Evolutionary conservation across 1,284 basidiomycete species (phyloP).

Genomic region (Schizopora paradoxa): DNA sequence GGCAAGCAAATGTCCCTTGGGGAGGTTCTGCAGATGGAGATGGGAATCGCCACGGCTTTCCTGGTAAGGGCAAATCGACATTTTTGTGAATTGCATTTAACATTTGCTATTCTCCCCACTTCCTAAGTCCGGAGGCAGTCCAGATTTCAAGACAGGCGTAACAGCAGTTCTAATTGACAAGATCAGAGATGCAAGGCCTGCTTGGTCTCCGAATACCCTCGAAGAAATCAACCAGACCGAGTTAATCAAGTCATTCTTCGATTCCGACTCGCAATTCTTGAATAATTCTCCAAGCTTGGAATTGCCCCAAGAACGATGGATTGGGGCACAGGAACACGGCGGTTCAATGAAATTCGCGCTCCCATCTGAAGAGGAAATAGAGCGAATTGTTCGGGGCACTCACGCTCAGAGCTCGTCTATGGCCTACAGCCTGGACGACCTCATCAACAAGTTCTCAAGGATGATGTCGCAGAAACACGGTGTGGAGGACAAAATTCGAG

Average conservation of each 20-base stretch:
- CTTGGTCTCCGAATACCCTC: conserved; percentile 62
- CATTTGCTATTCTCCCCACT: conserved; percentile 14
- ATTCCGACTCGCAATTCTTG: conserved; percentile 42
- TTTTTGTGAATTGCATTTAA: too few species aligned
- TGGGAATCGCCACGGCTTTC: conserved; percentile 74
- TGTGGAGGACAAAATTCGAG: conserved; percentile 66
- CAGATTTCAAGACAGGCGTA: conserved; percentile 83
- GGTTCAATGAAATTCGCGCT: conserved; percentile 54
- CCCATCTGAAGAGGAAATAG: conserved; percentile 65
- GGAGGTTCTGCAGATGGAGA: conserved; percentile 75
- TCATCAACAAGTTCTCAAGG: conserved; percentile 49
- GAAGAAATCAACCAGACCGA: conserved; percentile 49
- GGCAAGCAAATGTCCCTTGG: conserved; percentile 61
- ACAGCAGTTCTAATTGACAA: conserved; percentile 71
- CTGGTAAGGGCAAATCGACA: conserved; percentile 50
- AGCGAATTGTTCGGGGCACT: conserved; percentile 52
- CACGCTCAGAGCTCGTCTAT: conserved; percentile 51
- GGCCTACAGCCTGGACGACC: conserved; percentile 53
- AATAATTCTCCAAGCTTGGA: conserved; percentile 44
- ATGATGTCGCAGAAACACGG: conserved; percentile 58
- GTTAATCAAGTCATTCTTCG: conserved; percentile 58
- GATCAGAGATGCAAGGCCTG: conserved; percentile 42
- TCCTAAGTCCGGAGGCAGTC: conserved; percentile 69
- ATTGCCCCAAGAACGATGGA: conserved; percentile 34
- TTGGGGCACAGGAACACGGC: conserved; percentile 23